Evolutionary conservation across 2,329 filamentous ascomycete species (phyloP).

Genomic region (Alternaria sp.): DNA sequence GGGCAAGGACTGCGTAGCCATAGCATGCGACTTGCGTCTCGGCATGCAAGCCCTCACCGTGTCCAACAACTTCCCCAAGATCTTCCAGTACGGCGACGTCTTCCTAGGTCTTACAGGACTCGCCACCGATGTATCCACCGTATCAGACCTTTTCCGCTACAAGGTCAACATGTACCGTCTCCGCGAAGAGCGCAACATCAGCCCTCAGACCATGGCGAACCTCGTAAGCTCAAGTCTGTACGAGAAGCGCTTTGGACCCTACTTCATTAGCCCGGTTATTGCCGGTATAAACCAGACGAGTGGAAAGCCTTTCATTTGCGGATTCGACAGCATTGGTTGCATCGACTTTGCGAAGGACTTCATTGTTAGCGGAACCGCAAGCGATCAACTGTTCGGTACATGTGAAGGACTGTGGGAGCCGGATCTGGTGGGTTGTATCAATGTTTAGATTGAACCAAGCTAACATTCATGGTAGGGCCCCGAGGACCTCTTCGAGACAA

Average conservation of each 20-base stretch:
- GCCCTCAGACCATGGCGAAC: conserved; percentile 94
- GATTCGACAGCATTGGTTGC: conserved; percentile 98
- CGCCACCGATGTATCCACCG: conserved; percentile 93
- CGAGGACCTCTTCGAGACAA: conserved; percentile 97
- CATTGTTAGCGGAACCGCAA: conserved; percentile 95
- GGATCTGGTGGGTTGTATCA: conserved; percentile 72
- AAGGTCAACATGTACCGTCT: conserved; percentile 99
- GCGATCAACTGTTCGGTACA: conserved; percentile 97
- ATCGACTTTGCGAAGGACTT: conserved; percentile 99
- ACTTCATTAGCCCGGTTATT: conserved; percentile 93
- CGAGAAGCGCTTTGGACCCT: conserved; percentile 94
- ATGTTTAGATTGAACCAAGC: background rate
- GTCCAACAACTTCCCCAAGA: conserved; percentile 99
- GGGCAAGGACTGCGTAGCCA: conserved; percentile 99
- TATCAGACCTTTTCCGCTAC: conserved; percentile 97
- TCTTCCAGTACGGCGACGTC: conserved; percentile 96
- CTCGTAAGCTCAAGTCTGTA: conserved; percentile 86
- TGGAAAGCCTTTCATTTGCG: conserved; percentile 96
- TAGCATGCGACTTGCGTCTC: conserved; percentile 97
- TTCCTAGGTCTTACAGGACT: conserved; percentile 96
- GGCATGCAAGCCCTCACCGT: conserved; percentile 96
- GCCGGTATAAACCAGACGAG: conserved; percentile 95
- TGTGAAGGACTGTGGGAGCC: conserved; percentile 98
- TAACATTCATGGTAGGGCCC: conserved; percentile 66
- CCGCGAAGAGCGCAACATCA: conserved; percentile 96